Base-by-base conservation (phyloP, 1,139 yeast genomes). In the Spathaspora sp. region DNA sequence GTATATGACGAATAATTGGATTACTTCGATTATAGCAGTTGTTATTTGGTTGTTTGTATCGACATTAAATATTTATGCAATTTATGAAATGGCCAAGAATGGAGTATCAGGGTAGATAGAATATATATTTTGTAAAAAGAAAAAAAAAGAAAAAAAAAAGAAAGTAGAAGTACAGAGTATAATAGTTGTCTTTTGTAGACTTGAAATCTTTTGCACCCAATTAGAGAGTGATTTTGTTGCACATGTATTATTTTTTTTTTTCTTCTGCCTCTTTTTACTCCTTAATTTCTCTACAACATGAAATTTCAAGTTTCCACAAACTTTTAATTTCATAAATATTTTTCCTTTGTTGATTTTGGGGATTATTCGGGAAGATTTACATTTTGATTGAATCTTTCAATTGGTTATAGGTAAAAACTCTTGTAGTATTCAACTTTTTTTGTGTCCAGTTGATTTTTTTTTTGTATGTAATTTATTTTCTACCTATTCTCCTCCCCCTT, bases 51-150 rank as follows among this genome's bases (percentile, higher is more conserved):
- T 85, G 3, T 82, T 86, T 57, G 77, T 88, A 33, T 65, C 82
- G 1, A 71, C 76, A 8, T 73, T 86, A 64, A 87, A 87, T 59
- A 72, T 85, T 15, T 88, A 87, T 60, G 84, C 89, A 48, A 78
- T 87, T 47, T 84, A 82, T 26, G 81, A 85, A 53, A 67, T 82
- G 65, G 87, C 82, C 1, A 60, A 59, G 51, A 63, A 68, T 56
- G 84, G 82, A 25, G 65, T 70, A 15, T 48, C 47, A 34, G 51
- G 53, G 6, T 31, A 31, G 36, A 13, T 31, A 31, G 36, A 15
- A 31, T 31, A 31, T 15, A 31, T 31, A 4, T 31, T 15, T 31
- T 20, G 23, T 20, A 20, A 7, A 20, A 4, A 20, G 4, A 20
- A 7, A 20, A 7, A 20, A 20, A 4, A 20, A 20, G 23, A 20